These are phyloP conservation scores for Coemansia sp. DNA, from an alignment of 192 early-diverging fungal genomes.

Conservation along the genomic window DNA sequence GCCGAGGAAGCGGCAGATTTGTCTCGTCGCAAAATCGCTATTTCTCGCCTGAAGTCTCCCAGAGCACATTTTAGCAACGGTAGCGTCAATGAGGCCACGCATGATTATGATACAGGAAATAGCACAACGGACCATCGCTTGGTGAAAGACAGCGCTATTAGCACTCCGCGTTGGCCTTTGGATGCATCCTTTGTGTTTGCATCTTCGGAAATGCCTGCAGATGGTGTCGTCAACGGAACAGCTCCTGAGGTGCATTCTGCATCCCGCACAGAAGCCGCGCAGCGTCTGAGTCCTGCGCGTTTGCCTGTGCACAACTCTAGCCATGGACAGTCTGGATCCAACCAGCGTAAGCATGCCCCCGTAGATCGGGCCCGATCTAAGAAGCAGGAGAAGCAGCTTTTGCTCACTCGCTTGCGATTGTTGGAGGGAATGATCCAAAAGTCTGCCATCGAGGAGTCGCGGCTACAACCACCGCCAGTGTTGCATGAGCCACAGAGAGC, in stretches of 20 bases:
- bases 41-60: not conserved
- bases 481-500: constrained; percentile 20
- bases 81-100: not conserved
- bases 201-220: not conserved
- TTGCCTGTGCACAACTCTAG: constrained; percentile 15
- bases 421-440: constrained; percentile 48
- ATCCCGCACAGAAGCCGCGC: constrained; percentile 13
- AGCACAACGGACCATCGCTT: not conserved
- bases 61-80: not conserved
- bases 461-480: constrained; percentile 37
- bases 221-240: not conserved
- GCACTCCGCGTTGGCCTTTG: not conserved
- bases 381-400: constrained; percentile 25
- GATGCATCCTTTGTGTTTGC: not conserved
- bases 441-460: constrained; percentile 39
- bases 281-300: constrained; percentile 34
- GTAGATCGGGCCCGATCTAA: not conserved
- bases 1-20: not conserved
- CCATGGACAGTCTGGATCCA: constrained; percentile 10
- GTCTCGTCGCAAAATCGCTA: constrained; percentile 4
- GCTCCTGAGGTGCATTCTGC: not conserved
- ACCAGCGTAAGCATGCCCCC: constrained; percentile 22
- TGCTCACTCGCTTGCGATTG: constrained; percentile 39
- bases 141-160: not conserved
- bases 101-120: not conserved